A percentile compares a stretch with the other conserved stretches of the same genome.
phyloP scores from a whole-genome alignment of 164 flowering plant species.

The Berberis vulgaris region DNA sequence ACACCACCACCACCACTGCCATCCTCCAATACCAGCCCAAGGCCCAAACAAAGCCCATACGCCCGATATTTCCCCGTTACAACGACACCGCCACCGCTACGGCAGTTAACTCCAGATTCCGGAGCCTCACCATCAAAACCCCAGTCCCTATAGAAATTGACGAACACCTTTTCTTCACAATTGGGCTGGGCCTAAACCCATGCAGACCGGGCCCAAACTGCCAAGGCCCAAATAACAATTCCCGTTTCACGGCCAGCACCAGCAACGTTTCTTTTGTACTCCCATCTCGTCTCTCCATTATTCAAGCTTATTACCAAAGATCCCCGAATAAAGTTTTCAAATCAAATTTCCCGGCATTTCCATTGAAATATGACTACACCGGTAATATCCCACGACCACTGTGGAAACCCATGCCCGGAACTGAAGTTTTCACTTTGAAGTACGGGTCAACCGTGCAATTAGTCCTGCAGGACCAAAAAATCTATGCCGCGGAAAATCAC shows the following conservation, averaged over 20 bases:
- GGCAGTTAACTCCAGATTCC: conserved; percentile 35
- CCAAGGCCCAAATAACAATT: conserved; percentile 69
- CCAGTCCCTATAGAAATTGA: conserved; percentile 47
- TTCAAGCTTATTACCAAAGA: conserved; percentile 54
- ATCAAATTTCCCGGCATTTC: conserved; percentile 61
- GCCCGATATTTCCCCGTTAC: conserved; percentile 53
- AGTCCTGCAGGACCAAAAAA: conserved; percentile 71
- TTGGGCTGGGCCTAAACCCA: conserved; percentile 63
- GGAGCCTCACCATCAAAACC: conserved; percentile 21
- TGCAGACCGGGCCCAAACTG: conserved; percentile 53
- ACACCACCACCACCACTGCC: conserved; percentile 88
- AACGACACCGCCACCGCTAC: conserved; percentile 64
- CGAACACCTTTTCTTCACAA: conserved; percentile 58
- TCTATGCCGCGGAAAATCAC: conserved; percentile 64
- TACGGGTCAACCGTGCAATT: conserved; percentile 58
- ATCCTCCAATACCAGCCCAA: conserved; percentile 50
- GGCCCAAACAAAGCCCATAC: conserved; percentile 18
- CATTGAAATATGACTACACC: conserved; percentile 61
- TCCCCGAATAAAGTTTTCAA: conserved; percentile 54
- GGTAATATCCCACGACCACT: conserved; percentile 55
- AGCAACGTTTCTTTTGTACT: conserved; percentile 78
- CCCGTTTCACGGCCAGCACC: conserved; percentile 78
- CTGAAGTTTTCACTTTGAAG: conserved; percentile 50
- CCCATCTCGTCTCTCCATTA: conserved; percentile 53
- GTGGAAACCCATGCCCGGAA: conserved; percentile 52